A percentile compares a stretch with the other conserved stretches of the same genome.
Evolutionary conservation across 2,329 filamentous ascomycete genomes (phyloP).

Genomic region (Venturia effusa): DNA sequence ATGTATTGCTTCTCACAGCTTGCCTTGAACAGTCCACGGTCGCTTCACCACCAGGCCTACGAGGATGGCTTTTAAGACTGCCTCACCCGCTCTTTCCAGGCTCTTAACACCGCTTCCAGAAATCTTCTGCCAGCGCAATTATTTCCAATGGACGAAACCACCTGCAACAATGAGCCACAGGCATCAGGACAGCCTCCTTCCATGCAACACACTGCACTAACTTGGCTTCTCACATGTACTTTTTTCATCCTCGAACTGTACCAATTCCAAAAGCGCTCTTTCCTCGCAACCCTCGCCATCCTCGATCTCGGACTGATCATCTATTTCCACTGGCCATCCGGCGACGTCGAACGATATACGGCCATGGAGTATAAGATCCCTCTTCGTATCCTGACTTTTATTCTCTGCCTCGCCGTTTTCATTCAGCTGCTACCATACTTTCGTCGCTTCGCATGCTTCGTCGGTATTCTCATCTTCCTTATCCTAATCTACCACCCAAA

Average conservation of each 20-base stretch:
- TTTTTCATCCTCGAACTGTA: not conserved
- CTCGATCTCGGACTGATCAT: not conserved
- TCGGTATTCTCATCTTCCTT: not conserved
- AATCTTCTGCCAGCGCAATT: not conserved
- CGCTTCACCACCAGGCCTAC: not conserved
- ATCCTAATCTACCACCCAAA: not conserved
- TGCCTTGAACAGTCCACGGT: not conserved
- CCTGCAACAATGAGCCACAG: too few relatives aligned
- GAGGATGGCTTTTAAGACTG: not conserved
- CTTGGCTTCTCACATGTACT: not conserved
- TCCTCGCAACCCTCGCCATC: not conserved
- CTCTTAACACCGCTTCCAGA: too few relatives aligned
- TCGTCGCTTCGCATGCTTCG: not conserved
- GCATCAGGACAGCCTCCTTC: too few relatives aligned
- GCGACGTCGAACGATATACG: not conserved
- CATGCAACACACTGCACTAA: not conserved
- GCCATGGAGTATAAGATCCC: not conserved
- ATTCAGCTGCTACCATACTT: not conserved
- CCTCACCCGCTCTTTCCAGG: not conserved
- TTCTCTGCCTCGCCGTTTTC: not conserved
- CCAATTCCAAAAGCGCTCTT: not conserved
- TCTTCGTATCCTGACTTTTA: not conserved
- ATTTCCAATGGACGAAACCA: not conserved
- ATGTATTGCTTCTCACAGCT: not conserved
- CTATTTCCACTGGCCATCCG: not conserved